Evolutionary conservation across 345 rosid species (phyloP).

Genomic region (Eutrema heterophyllum): DNA sequence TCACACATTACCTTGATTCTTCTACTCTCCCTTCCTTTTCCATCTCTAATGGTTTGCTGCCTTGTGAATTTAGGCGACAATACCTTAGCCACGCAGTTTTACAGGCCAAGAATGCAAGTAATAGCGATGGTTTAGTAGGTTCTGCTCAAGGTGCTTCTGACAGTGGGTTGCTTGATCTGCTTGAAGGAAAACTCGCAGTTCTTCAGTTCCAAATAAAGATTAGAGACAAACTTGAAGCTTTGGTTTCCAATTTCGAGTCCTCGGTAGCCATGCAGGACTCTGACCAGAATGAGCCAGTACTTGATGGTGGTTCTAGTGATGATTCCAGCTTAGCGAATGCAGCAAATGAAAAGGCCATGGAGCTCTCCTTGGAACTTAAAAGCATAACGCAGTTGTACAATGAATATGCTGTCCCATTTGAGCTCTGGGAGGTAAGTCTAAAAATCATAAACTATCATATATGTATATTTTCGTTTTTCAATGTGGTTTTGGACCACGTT

Average conservation of each 20-base stretch:
- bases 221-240: slow-evolving; percentile 72
- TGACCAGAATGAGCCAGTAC: slow-evolving; percentile 42
- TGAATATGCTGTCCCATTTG: slow-evolving; percentile 96
- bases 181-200: slow-evolving; percentile 93
- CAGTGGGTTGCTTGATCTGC: slow-evolving; percentile 84
- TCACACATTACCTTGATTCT: not conserved
- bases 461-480: not conserved
- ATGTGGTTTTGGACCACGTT: not conserved
- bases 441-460: not conserved
- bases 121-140: slow-evolving; percentile 50
- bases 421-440: slow-evolving; percentile 85
- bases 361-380: slow-evolving; percentile 82
- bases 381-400: slow-evolving; percentile 93
- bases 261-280: slow-evolving; percentile 50
- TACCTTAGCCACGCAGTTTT: slow-evolving; percentile 89
- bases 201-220: slow-evolving; percentile 88
- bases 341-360: slow-evolving; percentile 78
- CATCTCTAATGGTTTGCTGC: slow-evolving; percentile 21
- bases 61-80: slow-evolving; percentile 57
- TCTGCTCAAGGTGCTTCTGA: slow-evolving; percentile 51
- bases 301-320: slow-evolving; percentile 36
- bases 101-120: slow-evolving; percentile 90
- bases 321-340: slow-evolving; percentile 45
- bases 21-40: slow-evolving; percentile 9
- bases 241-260: slow-evolving; percentile 53